Conservation (phyloP, 257 asterid genomes). For the Cordia subcordata region DNA sequence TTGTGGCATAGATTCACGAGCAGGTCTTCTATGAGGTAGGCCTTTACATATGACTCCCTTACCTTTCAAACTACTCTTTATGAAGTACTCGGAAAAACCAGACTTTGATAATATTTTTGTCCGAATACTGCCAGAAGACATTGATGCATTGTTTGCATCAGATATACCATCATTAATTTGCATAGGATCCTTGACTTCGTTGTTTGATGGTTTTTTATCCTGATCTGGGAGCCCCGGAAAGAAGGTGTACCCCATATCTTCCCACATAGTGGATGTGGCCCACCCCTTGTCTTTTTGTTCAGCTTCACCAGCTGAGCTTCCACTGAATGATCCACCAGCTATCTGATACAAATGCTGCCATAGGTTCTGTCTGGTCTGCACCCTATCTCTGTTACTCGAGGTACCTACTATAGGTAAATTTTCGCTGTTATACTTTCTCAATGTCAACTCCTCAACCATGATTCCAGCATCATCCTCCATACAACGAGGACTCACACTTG, state of each 20-base stretch:
- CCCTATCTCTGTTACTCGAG: constrained; percentile 47
- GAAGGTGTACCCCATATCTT: constrained; percentile 37
- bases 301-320: constrained; percentile 41
- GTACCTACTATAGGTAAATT: constrained; percentile 51
- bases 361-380: constrained; percentile 45
- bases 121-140: constrained; percentile 64
- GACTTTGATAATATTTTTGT: constrained; percentile 76
- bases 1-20: constrained; percentile 23
- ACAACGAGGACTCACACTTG: constrained; percentile 80
- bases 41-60: constrained; percentile 67
- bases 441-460: constrained; percentile 76
- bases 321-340: constrained; percentile 52
- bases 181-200: constrained; percentile 28
- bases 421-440: constrained; percentile 55
- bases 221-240: constrained; percentile 51
- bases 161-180: constrained; percentile 34
- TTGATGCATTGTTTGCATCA: constrained; percentile 28
- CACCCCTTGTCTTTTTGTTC: constrained; percentile 49
- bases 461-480: constrained; percentile 61
- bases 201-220: constrained; percentile 26
- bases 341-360: constrained; percentile 67
- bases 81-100: constrained; percentile 72
- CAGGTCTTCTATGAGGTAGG: constrained; percentile 35
- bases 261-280: constrained; percentile 44
- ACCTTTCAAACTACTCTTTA: constrained; percentile 68